These are phyloP conservation scores for Sporobolomyces roseus DNA, from an alignment of 768 basidiomycete species.

Conservation along the genomic window DNA sequence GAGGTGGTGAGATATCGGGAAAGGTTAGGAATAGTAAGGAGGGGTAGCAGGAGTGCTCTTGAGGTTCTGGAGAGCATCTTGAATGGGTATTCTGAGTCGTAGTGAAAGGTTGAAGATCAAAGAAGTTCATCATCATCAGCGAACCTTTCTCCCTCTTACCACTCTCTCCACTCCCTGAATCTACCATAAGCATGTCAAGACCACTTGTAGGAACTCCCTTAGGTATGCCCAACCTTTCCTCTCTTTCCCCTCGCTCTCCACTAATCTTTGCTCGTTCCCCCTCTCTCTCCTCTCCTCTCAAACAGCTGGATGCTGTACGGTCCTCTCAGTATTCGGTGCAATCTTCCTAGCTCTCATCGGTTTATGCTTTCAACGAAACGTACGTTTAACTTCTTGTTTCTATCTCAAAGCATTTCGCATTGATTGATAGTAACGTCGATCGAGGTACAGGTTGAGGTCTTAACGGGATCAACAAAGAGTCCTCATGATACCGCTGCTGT, in stretches of 20 bases:
- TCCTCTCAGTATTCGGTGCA: conserved; percentile 32
- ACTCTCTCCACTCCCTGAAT: background rate
- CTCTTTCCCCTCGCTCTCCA: background rate
- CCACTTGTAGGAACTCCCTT: conserved; percentile 15
- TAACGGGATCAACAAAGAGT: conserved; percentile 30
- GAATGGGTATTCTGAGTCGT: background rate
- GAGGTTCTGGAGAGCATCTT: no score
- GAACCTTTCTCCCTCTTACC: no score
- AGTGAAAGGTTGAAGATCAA: background rate
- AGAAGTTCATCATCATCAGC: background rate
- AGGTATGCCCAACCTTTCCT: background rate
- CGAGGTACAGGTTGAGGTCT: conserved; percentile 32
- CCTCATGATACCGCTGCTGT: conserved; percentile 22
- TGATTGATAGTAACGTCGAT: background rate
- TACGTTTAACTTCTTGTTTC: background rate
- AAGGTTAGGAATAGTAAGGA: no score
- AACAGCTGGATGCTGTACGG: conserved; percentile 35
- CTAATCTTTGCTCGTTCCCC: background rate
- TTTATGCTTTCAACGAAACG: conserved; percentile 29
- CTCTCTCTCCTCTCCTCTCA: no score
- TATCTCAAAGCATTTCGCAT: background rate
- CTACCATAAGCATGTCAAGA: conserved; percentile 7
- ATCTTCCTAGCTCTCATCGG: conserved; percentile 29
- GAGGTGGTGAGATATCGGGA: background rate
- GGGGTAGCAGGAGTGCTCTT: no score